These are phyloP conservation scores for Rhodotorula diobovata DNA, from an alignment of 768 basidiomycete genomes.

Conservation along the genomic window DNA sequence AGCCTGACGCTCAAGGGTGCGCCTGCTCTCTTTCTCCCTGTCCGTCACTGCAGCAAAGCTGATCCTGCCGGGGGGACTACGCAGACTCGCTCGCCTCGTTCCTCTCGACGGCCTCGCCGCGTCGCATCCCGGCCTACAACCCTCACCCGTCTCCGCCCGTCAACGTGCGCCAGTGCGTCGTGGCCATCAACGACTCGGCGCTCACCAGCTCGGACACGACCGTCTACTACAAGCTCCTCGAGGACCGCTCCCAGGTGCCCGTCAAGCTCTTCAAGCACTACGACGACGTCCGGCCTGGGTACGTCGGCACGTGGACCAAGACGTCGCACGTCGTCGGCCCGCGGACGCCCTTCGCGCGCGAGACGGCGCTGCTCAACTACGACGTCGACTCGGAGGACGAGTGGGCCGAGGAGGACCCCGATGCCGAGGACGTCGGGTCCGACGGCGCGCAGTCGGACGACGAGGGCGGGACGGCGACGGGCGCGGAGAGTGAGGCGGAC, in stretches of 20 bases:
- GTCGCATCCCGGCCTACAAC: slow-evolving; percentile 27
- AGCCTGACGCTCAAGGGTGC: slow-evolving; percentile 12
- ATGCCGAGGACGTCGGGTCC: slow-evolving; percentile 37
- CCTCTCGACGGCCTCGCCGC: background rate
- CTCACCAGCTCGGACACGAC: slow-evolving; percentile 63
- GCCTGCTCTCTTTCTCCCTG: too few species aligned
- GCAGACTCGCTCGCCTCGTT: slow-evolving; percentile 30
- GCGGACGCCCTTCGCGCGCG: slow-evolving; percentile 73
- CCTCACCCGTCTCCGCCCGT: slow-evolving; percentile 17
- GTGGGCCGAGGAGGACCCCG: slow-evolving; percentile 68
- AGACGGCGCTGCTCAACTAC: slow-evolving; percentile 75
- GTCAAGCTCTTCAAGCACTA: slow-evolving; percentile 78
- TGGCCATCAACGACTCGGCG: slow-evolving; percentile 70
- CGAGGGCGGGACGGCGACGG: slow-evolving; percentile 15
- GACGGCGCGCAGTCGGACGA: slow-evolving; percentile 29
- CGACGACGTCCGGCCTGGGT: slow-evolving; percentile 82
- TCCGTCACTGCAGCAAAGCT: too few species aligned
- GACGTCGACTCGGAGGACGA: slow-evolving; percentile 90
- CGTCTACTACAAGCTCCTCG: slow-evolving; percentile 60
- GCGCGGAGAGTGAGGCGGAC: slow-evolving; percentile 19
- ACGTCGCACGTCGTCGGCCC: slow-evolving; percentile 72
- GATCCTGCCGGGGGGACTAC: background rate
- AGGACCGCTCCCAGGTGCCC: slow-evolving; percentile 60
- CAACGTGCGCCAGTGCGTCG: slow-evolving; percentile 56
- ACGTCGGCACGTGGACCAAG: slow-evolving; percentile 87